Evolutionary conservation across 169 alveolate genomes (phyloP), one percentile per base, ranked within the genome.

Genomic region (Plasmodium vivax): DNA sequence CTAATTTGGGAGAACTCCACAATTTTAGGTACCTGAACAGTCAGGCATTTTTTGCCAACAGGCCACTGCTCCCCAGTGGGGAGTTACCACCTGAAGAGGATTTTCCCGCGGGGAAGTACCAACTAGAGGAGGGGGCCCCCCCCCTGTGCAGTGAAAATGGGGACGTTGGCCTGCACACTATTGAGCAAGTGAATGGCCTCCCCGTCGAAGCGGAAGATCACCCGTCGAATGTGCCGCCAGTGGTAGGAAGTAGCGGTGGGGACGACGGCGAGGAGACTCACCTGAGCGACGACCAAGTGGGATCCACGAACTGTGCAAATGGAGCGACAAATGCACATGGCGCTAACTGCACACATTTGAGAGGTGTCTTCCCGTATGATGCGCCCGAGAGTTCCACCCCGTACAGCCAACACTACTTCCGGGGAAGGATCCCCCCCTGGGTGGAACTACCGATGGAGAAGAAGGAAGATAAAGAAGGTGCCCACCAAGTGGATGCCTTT

Each of bases 11-110:
- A 56, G 36, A 79, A 14, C 14, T 54, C 19, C 56, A 77, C 56
- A 72, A 23, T 34, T 36, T 19, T 47, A 72, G 47, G 23, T 43
- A 62, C 74, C 41, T 84, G 75, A 36, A 71, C n/a, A 71, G 41
- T 41, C 54, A 38, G 41, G 14, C 73, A 45, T 16, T 23, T 14
- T 38, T 58, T 83, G 2, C 41, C 71, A n/a, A 30, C 2, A 83
- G 47, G 14, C 68, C 72, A 62, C 73, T 83, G 43, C 47, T 68
- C 27, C 92, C 92, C 3, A 38, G 82, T 36, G 77, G 77, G 14
- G 77, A 68, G 7, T 19, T 68, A 1, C 62, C 7, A 68, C 77
- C 77, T 23, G 4, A 23, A 23, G 43, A 23, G 32, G 14, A 68
- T 27, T 30, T 68, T 0, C 32, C 77, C 3, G 38, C 2, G 19